These are phyloP conservation scores for Senecio squalidus DNA, from an alignment of 140 eudicot genomes.

Conservation along the genomic window DNA sequence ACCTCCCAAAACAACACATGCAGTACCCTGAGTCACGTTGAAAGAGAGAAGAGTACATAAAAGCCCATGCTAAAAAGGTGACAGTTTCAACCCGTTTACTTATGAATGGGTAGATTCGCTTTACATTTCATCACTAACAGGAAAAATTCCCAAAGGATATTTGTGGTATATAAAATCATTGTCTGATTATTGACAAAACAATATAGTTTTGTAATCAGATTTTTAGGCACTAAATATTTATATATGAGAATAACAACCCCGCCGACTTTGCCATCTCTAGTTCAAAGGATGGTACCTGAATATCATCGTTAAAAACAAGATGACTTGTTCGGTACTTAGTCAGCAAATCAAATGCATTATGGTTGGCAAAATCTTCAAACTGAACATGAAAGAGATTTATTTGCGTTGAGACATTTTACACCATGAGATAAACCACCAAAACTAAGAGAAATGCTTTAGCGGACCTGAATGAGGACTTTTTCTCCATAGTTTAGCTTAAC, in stretches of 20 bases:
- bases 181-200: not conserved
- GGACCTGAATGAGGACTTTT: conserved; percentile 84
- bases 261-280: not conserved
- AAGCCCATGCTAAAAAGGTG: not conserved
- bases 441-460: not conserved
- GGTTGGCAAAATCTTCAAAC: conserved; percentile 99
- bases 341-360: conserved; percentile 88
- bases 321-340: conserved; percentile 67
- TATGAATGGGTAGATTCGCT: not conserved
- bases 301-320: conserved; percentile 95
- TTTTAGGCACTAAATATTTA: not conserved
- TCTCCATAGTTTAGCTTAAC: conserved; percentile 93
- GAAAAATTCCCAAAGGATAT: not conserved
- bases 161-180: not conserved
- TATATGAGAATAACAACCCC: not conserved
- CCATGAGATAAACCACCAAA: not conserved
- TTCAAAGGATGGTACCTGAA: conserved; percentile 52
- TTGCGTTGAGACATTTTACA: conserved; percentile 2
- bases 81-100: not conserved
- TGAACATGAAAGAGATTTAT: conserved; percentile 16
- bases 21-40: conserved; percentile 65
- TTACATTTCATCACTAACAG: not conserved
- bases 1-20: conserved; percentile 91
- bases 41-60: conserved; percentile 1
- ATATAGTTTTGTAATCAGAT: not conserved